These are phyloP conservation scores for Kodamaea neixiangensis DNA, from an alignment of 805 yeast genomes.

Conservation along the genomic window DNA sequence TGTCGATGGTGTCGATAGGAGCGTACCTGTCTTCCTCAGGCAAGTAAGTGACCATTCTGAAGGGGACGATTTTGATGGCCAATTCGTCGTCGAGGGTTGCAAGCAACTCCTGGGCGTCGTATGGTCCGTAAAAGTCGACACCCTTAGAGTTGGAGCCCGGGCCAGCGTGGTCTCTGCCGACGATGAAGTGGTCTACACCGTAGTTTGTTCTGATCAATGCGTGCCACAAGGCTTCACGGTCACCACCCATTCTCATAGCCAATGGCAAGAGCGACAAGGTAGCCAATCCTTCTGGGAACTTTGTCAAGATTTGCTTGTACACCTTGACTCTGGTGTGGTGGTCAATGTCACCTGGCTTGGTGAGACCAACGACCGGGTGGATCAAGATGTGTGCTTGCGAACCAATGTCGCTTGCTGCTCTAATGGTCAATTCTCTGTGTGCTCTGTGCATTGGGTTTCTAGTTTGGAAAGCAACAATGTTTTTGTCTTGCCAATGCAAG, in stretches of 20 bases:
- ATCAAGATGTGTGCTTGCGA: constrained; percentile 75
- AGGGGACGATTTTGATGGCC: constrained; percentile 89
- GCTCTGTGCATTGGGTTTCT: constrained; percentile 99
- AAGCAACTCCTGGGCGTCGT: constrained; percentile 92
- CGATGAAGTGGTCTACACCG: constrained; percentile 96
- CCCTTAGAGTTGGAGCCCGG: constrained; percentile 90
- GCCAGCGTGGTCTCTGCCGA: constrained; percentile 98
- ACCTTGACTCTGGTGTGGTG: constrained; percentile 97
- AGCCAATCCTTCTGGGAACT: constrained; percentile 94
- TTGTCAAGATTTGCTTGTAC: constrained; percentile 86
- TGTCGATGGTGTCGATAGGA: constrained; percentile 88
- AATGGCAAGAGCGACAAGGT: constrained; percentile 83
- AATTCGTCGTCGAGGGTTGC: constrained; percentile 74
- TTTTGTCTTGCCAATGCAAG: constrained; percentile 74
- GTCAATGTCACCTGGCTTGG: constrained; percentile 97
- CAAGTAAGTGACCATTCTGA: constrained; percentile 93
- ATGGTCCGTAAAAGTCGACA: constrained; percentile 93
- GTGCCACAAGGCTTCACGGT: constrained; percentile 98
- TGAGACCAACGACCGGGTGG: constrained; percentile 96
- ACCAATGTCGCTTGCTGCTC: constrained; percentile 93
- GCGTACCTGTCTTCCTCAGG: constrained; percentile 95
- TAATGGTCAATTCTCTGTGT: constrained; percentile 91
- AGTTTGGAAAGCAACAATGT: constrained; percentile 94
- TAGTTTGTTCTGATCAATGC: constrained; percentile 94
- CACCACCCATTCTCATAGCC: constrained; percentile 99